These are phyloP conservation scores for Papiliotrema nemorosa DNA, from an alignment of 1,284 basidiomycete species.

Conservation along the genomic window DNA sequence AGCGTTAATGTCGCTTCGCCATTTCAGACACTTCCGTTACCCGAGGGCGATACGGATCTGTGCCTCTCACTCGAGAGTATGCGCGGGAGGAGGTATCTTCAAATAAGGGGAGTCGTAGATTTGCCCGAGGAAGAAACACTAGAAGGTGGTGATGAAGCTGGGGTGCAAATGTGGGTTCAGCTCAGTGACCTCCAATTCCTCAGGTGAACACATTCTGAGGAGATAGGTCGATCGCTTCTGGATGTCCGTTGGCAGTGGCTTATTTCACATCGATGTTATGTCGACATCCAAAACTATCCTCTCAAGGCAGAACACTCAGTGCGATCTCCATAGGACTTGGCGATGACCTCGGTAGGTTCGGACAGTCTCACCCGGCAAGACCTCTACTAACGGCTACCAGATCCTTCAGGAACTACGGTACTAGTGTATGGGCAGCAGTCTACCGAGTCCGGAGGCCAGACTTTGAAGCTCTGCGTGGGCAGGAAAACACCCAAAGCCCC, in stretches of 20 bases:
- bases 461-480: conserved; percentile 34
- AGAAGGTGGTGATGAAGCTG: conserved; percentile 29
- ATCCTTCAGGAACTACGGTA: conserved; percentile 27
- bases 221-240: conserved; percentile 31
- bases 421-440: conserved; percentile 32
- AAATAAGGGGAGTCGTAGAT: conserved; percentile 34
- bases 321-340: conserved; percentile 44
- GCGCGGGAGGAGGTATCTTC: conserved; percentile 43
- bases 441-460: background rate
- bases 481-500: conserved; percentile 25
- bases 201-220: too few species aligned
- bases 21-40: conserved; percentile 22
- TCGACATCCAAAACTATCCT: conserved; percentile 22
- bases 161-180: conserved; percentile 32
- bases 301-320: conserved; percentile 29
- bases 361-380: background rate
- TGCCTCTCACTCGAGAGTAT: conserved; percentile 49
- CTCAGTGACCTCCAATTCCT: background rate
- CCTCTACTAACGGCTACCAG: conserved; percentile 7
- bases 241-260: conserved; percentile 33
- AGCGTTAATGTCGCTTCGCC: conserved; percentile 16
- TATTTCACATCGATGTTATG: conserved; percentile 40
- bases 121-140: conserved; percentile 32
- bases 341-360: conserved; percentile 31
- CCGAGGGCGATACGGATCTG: conserved; percentile 39